A percentile compares a stretch with the other conserved stretches of the same genome.
These are phyloP conservation scores for Suhomyces bribrorum DNA, from an alignment of 1,139 yeast genomes.

Conservation along the genomic window DNA sequence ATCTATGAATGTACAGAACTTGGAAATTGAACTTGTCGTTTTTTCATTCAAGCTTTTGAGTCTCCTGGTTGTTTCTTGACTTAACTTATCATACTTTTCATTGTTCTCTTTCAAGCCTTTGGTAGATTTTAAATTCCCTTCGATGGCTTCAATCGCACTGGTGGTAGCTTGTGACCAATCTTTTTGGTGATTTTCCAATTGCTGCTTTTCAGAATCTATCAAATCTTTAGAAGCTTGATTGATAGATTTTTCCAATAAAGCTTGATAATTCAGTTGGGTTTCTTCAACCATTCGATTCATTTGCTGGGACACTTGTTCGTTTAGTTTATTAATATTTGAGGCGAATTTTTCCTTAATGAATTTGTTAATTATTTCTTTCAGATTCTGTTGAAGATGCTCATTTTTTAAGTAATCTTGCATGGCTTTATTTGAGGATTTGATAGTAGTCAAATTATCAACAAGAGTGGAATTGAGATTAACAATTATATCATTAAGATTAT, in stretches of 20 bases:
- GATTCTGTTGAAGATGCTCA: conserved; percentile 7
- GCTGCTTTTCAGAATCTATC: conserved; percentile 11
- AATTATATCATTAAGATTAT: conserved; percentile 11
- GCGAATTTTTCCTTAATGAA: conserved; percentile 9
- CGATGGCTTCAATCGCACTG: conserved; percentile 6
- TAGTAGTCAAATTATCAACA: conserved; percentile 4
- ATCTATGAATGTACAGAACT: conserved; percentile 3
- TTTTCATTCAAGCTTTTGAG: conserved; percentile 6
- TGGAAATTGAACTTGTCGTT: neutral
- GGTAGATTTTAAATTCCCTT: conserved; percentile 5
- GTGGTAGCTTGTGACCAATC: conserved; percentile 11
- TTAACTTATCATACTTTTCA: conserved; percentile 5
- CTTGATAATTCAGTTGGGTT: conserved; percentile 6
- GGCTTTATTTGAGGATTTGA: conserved; percentile 11
- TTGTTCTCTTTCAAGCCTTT: conserved; percentile 6
- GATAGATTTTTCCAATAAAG: conserved; percentile 11
- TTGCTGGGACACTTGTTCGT: conserved; percentile 3
- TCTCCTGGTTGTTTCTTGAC: conserved; percentile 5
- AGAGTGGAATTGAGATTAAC: conserved; percentile 10
- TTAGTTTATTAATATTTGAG: conserved; percentile 1
- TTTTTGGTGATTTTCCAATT: conserved; percentile 8
- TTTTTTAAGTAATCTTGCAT: conserved; percentile 11
- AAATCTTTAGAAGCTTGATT: conserved; percentile 10
- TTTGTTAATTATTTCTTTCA: conserved; percentile 2
- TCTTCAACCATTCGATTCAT: conserved; percentile 2